phyloP scores from a whole-genome alignment of 2,329 filamentous ascomycete genomes.

The Epichloe festucae region DNA sequence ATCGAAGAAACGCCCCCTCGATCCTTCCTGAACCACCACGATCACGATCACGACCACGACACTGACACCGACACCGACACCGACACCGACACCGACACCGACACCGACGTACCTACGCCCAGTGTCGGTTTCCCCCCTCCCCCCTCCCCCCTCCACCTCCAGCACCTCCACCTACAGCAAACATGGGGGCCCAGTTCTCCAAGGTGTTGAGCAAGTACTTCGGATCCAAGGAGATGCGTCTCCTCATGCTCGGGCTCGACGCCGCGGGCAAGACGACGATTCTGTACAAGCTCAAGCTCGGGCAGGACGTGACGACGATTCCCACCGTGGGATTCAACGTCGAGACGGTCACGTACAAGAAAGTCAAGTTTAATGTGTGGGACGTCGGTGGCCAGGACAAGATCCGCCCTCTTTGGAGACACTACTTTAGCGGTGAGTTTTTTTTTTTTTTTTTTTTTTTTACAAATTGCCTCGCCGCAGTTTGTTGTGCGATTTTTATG shows the following conservation, averaged over 20 bases:
- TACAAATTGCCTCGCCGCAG: too few relatives aligned
- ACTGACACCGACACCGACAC: too few relatives aligned
- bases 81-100: too few relatives aligned
- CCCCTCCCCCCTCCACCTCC: background rate
- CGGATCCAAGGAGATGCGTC: slow-evolving; percentile 97
- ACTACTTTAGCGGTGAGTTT: slow-evolving; percentile 73
- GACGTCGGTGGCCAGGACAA: slow-evolving; percentile 98
- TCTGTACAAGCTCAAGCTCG: slow-evolving; percentile 96
- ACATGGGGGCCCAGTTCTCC: slow-evolving; percentile 84
- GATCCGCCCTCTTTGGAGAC: slow-evolving; percentile 92
- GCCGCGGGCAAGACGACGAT: slow-evolving; percentile 98
- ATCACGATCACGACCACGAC: too few relatives aligned
- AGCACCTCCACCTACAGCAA: background rate
- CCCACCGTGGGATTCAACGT: slow-evolving; percentile 99
- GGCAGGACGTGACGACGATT: slow-evolving; percentile 96
- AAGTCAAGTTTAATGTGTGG: slow-evolving; percentile 99
- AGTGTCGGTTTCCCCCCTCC: background rate
- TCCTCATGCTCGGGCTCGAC: slow-evolving; percentile 95
- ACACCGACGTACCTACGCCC: background rate
- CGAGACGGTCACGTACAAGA: slow-evolving; percentile 97
- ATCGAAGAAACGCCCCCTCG: too few relatives aligned
- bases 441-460: background rate
- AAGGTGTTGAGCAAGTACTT: slow-evolving; percentile 99
- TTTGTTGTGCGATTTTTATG: too few relatives aligned
- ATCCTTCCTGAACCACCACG: too few relatives aligned